Evolutionary conservation across 768 basidiomycete species (phyloP).

Genomic region (Coprinopsis sp.): DNA sequence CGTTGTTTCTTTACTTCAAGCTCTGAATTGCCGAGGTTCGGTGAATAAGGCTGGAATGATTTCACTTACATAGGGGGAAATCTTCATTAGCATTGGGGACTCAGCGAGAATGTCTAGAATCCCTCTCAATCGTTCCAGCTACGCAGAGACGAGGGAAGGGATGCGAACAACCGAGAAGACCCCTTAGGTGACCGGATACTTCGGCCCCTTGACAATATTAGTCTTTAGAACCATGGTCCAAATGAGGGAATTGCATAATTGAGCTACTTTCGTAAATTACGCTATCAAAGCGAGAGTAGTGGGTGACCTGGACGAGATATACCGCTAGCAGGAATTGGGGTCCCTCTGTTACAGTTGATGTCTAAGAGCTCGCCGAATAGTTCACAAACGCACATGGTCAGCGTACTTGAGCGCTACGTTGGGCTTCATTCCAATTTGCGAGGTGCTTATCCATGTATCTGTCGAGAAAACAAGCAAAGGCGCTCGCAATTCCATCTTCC

Average conservation of each 20-base stretch:
- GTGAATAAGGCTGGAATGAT: slow-evolving; percentile 1
- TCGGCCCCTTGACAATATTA: slow-evolving; percentile 9
- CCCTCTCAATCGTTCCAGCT: not conserved
- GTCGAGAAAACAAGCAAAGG: too few species aligned
- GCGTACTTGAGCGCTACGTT: too few species aligned
- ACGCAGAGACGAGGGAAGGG: not conserved
- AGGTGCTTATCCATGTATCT: too few species aligned
- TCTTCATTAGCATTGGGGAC: too few species aligned
- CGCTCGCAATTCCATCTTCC: too few species aligned
- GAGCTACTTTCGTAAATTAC: slow-evolving; percentile 3
- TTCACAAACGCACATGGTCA: too few species aligned
- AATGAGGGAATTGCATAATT: slow-evolving; percentile 1
- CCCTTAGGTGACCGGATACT: slow-evolving; percentile 7
- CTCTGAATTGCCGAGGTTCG: slow-evolving; percentile 6
- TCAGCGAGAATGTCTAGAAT: not conserved
- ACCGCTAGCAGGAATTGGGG: too few species aligned
- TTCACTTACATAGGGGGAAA: too few species aligned
- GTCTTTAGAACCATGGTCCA: not conserved
- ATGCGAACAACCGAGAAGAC: too few species aligned
- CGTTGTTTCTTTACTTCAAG: slow-evolving; percentile 3
- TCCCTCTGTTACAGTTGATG: too few species aligned
- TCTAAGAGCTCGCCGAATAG: too few species aligned
- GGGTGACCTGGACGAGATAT: not conserved
- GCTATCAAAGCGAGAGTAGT: not conserved
- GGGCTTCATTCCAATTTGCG: too few species aligned